Base-by-base conservation (phyloP, 306 rosid genomes). In the Styphnolobium japonicum region DNA sequence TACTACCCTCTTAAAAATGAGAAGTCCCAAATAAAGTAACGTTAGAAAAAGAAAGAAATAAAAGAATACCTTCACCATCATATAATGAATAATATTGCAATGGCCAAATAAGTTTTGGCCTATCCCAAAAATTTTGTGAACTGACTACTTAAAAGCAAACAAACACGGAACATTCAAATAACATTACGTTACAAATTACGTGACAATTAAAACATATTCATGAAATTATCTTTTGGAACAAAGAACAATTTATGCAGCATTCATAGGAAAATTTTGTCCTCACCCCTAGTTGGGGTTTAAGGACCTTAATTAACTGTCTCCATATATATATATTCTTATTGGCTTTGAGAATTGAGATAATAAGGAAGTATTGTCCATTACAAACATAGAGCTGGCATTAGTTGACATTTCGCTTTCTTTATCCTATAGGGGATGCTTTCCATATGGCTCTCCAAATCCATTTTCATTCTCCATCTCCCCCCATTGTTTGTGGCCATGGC, bases 361-460 rank as follows among this genome's bases (percentile, higher is more conserved):
- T 45, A 72, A 79, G 48, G 68, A 57, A 58, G 71, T 11, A 79
- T 48, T 33, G 63, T 43, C 71, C 62, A 12, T 72, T 55, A 55
- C 66, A 34, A n/a, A 49, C 75, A 16, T 11, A 34, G 1, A 52
- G 36, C 48, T 22, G 1, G 18, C 49, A 52, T 53, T 52, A 34
- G 0, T 58, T 21, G 65, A 36, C 77, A 21, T 23, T 53, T 71
- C 64, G 49, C 62, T 53, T 71, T 71, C 64, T 33, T 33, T 52
- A 34, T 51, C 63, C 48, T 4, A 49, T 9, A 29, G 4, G 36
- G 12, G 40, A 15, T 45, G 37, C 14, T 15, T 15, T 29, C 45
- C n/a, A 12, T 49, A 53, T 69, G 40, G 42, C 42, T 45, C 34
- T 25, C 21, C 75, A 69, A 29, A 16, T 19, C 52, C 34, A 6